Evolutionary conservation across 2,329 filamentous ascomycete genomes (phyloP).

Genomic region (Aspergillus viridinutans): DNA sequence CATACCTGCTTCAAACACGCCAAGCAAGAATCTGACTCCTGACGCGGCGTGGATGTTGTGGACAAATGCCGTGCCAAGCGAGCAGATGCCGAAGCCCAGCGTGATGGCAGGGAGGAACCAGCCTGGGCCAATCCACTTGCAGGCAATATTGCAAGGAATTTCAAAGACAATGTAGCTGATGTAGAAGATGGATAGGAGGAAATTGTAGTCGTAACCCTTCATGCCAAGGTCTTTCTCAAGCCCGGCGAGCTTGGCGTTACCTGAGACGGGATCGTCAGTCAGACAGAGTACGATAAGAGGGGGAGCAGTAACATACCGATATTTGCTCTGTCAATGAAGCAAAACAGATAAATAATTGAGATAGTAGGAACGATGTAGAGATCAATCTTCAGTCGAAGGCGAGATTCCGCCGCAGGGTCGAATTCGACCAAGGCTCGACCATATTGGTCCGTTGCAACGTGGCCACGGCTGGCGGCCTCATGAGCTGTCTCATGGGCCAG

Average conservation of each 20-base stretch:
- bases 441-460: conserved; percentile 49
- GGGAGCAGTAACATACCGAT: conserved; percentile 49
- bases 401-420: conserved; percentile 55
- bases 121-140: conserved; percentile 67
- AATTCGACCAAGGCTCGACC: conserved; percentile 51
- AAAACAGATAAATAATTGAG: conserved; percentile 64
- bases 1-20: conserved; percentile 69
- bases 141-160: conserved; percentile 64
- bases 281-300: neutral
- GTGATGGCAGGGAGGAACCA: conserved; percentile 65
- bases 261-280: conserved; percentile 30
- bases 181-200: conserved; percentile 65
- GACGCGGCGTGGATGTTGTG: conserved; percentile 49
- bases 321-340: conserved; percentile 71
- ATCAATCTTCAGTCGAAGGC: conserved; percentile 62
- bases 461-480: conserved; percentile 43
- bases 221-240: conserved; percentile 60
- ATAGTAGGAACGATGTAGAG: conserved; percentile 63
- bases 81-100: conserved; percentile 60
- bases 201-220: conserved; percentile 64
- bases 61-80: conserved; percentile 64
- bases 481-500: conserved; percentile 18
- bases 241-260: conserved; percentile 65
- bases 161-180: conserved; percentile 70
- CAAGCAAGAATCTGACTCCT: conserved; percentile 64